Evolutionary conservation across 768 basidiomycete genomes (phyloP).

Genomic region (Amylocystis lapponica): DNA sequence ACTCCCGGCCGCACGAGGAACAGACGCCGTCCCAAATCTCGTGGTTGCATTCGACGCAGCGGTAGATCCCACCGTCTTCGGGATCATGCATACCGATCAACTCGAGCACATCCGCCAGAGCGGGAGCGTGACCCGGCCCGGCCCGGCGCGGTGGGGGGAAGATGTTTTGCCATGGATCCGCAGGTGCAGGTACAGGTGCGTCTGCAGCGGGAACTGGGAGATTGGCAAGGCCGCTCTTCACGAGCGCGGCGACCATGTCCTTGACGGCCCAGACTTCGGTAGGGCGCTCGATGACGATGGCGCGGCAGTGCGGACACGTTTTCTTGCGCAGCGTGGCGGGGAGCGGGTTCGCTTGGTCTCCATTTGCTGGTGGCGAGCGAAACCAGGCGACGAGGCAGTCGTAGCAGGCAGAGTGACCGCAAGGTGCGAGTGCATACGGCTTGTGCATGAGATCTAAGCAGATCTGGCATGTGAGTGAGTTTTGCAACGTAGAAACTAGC

Average conservation of each 20-base stretch:
- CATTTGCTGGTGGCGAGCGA: slow-evolving; percentile 31
- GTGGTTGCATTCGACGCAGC: slow-evolving; percentile 72
- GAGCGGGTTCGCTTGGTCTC: slow-evolving; percentile 9
- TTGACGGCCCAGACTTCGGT: slow-evolving; percentile 44
- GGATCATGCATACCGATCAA: slow-evolving; percentile 61
- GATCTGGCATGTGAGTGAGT: slow-evolving; percentile 70
- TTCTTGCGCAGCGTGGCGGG: slow-evolving; percentile 32
- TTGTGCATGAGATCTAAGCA: slow-evolving; percentile 70
- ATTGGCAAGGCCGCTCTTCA: slow-evolving; percentile 46
- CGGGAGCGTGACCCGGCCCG: slow-evolving; percentile 10
- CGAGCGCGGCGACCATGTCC: slow-evolving; percentile 39
- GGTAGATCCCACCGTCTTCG: slow-evolving; percentile 73
- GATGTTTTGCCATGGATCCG: slow-evolving; percentile 64
- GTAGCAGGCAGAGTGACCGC: slow-evolving; percentile 71
- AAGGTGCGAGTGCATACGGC: slow-evolving; percentile 70
- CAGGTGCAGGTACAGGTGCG: slow-evolving; percentile 21
- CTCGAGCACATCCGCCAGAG: slow-evolving; percentile 26
- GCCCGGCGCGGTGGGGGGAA: slow-evolving; percentile 30
- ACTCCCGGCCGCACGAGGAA: slow-evolving; percentile 52
- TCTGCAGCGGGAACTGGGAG: slow-evolving; percentile 11
- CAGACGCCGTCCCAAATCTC: slow-evolving; percentile 73
- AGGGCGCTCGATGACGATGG: slow-evolving; percentile 38
- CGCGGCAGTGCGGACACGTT: slow-evolving; percentile 41
- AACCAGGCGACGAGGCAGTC: slow-evolving; percentile 76
- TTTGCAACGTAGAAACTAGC: slow-evolving; percentile 48